These are phyloP conservation scores for Mycena venus DNA, from an alignment of 768 basidiomycete genomes.

Conservation along the genomic window DNA sequence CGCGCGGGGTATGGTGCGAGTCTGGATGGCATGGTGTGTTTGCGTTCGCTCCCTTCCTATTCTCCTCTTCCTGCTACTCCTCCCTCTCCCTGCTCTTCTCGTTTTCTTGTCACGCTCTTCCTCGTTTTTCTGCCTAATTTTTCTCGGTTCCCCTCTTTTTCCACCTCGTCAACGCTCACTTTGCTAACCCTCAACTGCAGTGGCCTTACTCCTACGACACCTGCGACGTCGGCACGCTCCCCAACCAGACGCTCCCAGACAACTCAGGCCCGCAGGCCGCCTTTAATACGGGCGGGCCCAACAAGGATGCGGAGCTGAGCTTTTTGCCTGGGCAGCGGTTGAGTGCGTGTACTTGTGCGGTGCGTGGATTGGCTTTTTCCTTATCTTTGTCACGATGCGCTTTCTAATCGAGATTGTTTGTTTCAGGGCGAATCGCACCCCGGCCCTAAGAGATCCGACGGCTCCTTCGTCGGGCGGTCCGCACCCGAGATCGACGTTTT, in stretches of 20 bases:
- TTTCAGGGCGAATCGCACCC: conserved; percentile 78
- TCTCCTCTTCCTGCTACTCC: conserved; percentile 31
- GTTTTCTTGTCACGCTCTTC: too few relatives aligned
- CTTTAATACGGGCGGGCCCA: conserved; percentile 68
- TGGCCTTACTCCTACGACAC: conserved; percentile 89
- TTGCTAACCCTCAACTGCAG: conserved; percentile 38
- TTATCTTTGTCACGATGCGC: background rate
- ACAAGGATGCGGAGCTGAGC: conserved; percentile 64
- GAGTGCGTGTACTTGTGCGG: conserved; percentile 85
- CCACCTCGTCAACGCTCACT: background rate
- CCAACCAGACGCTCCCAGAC: conserved; percentile 75
- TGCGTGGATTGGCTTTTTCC: conserved; percentile 38
- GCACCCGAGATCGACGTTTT: conserved; percentile 95
- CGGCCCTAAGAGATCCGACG: conserved; percentile 81
- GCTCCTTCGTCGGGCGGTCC: conserved; percentile 82
- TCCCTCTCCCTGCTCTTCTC: background rate
- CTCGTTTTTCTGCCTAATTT: conserved; percentile 7
- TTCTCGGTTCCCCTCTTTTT: conserved; percentile 4
- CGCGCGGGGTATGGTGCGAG: conserved; percentile 90
- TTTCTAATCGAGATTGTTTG: background rate
- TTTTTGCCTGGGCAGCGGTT: conserved; percentile 86
- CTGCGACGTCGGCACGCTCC: conserved; percentile 88
- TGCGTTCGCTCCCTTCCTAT: conserved; percentile 19
- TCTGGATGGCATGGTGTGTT: conserved; percentile 78
- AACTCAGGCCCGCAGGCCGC: conserved; percentile 78